A percentile compares a stretch with the other conserved stretches of the same genome.
phyloP scores from a whole-genome alignment of 2,329 filamentous ascomycete species.

The Cercospora beticola region DNA sequence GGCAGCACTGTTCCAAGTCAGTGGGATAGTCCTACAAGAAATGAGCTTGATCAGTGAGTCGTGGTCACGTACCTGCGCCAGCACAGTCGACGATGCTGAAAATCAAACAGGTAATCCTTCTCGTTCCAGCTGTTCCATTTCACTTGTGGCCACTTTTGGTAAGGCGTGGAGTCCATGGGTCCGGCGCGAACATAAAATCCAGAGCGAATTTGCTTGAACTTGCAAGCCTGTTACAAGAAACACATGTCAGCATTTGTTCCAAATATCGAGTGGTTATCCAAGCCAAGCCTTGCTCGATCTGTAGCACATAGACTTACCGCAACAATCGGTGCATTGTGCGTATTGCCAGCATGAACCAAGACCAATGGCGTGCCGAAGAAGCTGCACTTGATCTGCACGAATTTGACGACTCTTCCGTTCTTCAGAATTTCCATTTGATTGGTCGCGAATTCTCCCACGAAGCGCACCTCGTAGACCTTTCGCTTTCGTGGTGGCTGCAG shows the following conservation, averaged over 20 bases:
- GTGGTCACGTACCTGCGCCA: neutral
- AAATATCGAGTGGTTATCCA: neutral
- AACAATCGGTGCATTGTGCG: neutral
- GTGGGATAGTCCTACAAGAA: neutral
- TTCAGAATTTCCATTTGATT: constrained; percentile 2
- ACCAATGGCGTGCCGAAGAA: neutral
- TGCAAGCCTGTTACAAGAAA: neutral
- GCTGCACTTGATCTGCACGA: constrained; percentile 2
- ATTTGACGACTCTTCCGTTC: neutral
- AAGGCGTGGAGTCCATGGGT: neutral
- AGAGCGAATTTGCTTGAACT: constrained; percentile 1
- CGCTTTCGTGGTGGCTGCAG: neutral
- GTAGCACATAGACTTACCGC: neutral
- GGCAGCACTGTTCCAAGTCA: neutral
- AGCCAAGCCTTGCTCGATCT: neutral
- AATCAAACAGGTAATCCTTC: neutral
- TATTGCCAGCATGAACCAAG: neutral
- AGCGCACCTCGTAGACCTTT: neutral
- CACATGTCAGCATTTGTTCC: neutral
- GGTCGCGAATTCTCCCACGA: neutral
- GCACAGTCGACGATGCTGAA: neutral
- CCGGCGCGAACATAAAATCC: neutral
- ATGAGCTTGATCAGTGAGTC: neutral
- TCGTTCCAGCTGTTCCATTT: constrained; percentile 3
- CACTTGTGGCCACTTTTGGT: constrained; percentile 2